phyloP scores from a whole-genome alignment of 2,329 filamentous ascomycete genomes.

The Orbilia blumenaviensis region DNA sequence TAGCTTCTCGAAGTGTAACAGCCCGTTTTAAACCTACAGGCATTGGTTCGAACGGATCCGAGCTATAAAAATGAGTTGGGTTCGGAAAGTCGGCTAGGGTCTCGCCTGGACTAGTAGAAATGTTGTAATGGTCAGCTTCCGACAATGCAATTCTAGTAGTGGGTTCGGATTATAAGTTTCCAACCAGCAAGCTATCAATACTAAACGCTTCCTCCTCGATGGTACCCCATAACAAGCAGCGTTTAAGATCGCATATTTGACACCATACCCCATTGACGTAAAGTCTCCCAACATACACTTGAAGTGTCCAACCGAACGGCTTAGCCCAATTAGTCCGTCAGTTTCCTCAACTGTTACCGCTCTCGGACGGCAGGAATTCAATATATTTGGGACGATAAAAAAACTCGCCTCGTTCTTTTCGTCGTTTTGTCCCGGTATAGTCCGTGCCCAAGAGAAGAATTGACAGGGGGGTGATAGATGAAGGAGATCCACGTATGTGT shows the following conservation, averaged over 20 bases:
- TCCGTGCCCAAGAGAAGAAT: constrained; percentile 77
- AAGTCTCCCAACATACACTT: constrained; percentile 71
- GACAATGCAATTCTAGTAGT: neutral
- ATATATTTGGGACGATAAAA: constrained; percentile 65
- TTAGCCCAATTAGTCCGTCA: constrained; percentile 67
- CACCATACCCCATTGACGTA: constrained; percentile 72
- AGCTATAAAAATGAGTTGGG: constrained; percentile 67
- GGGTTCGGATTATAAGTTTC: constrained; percentile 21
- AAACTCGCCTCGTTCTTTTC: constrained; percentile 72
- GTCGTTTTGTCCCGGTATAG: constrained; percentile 68
- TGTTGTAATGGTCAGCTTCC: neutral
- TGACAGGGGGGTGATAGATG: constrained; percentile 84
- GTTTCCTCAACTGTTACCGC: constrained; percentile 83
- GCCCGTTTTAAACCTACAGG: constrained; percentile 56
- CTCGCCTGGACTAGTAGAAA: constrained; percentile 72
- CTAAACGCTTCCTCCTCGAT: constrained; percentile 64
- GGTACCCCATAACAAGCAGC: constrained; percentile 65
- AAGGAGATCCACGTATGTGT: constrained; percentile 69
- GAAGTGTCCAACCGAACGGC: constrained; percentile 64
- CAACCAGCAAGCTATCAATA: constrained; percentile 68
- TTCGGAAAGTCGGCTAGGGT: constrained; percentile 72
- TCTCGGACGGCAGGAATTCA: constrained; percentile 71
- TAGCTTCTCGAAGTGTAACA: constrained; percentile 62
- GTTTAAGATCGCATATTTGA: constrained; percentile 73
- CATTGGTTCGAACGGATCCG: constrained; percentile 59